Percentiles rank a stretch among this genome's conserved stretches.
These are phyloP conservation scores for Geosmithia morbida DNA, from an alignment of 2,329 filamentous ascomycete species.

Conservation along the genomic window DNA sequence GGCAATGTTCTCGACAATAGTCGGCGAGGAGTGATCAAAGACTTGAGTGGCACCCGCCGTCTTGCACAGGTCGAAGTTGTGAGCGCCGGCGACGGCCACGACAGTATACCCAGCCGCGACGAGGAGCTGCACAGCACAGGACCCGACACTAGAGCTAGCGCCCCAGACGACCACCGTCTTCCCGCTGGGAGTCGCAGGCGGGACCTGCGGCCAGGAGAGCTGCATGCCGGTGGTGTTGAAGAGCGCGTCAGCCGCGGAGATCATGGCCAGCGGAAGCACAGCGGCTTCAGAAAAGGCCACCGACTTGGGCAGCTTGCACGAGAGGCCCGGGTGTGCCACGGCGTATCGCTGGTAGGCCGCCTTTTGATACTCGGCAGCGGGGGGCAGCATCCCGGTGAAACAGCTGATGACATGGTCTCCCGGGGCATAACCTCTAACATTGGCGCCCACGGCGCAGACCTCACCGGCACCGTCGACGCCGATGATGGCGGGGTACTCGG, in stretches of 20 bases:
- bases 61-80: conserved; percentile 23
- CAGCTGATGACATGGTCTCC: conserved; percentile 11
- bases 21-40: conserved; percentile 21
- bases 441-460: conserved; percentile 12
- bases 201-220: background rate
- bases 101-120: conserved; percentile 25
- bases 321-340: conserved; percentile 9
- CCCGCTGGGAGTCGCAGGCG: background rate
- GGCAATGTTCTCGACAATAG: conserved; percentile 13
- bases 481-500: conserved; percentile 13
- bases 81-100: conserved; percentile 20
- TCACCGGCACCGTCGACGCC: conserved; percentile 16
- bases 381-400: background rate
- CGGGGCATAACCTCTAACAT: conserved; percentile 8
- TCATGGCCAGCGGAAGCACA: conserved; percentile 10
- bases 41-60: conserved; percentile 22
- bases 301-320: conserved; percentile 11
- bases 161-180: conserved; percentile 24
- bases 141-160: conserved; percentile 28
- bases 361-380: conserved; percentile 1
- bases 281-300: conserved; percentile 7
- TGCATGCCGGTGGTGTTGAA: conserved; percentile 4
- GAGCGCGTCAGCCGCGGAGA: conserved; percentile 12
- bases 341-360: background rate
- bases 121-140: conserved; percentile 27